phyloP scores from a whole-genome alignment of 2,329 filamentous ascomycete genomes.

The Zasmidium angulare region DNA sequence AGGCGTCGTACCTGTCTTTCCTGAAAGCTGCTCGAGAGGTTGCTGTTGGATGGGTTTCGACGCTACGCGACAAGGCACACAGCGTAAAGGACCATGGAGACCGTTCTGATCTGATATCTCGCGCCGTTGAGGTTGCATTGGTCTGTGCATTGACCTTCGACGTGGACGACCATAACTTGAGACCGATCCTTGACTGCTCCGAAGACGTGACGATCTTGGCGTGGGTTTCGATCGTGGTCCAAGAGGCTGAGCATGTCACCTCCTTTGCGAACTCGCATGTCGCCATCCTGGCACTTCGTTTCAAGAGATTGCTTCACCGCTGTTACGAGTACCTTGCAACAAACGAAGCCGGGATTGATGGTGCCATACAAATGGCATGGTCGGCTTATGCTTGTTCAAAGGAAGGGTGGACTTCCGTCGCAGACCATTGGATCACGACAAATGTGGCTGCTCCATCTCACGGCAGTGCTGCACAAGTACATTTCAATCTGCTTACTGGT shows the following conservation, averaged over 20 bases:
- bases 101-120: slow-evolving; percentile 28
- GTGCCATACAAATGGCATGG: slow-evolving; percentile 41
- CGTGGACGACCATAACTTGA: slow-evolving; percentile 21
- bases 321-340: slow-evolving; percentile 10
- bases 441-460: slow-evolving; percentile 24
- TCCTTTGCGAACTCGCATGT: not conserved
- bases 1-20: slow-evolving; percentile 10
- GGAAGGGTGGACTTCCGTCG: slow-evolving; percentile 12
- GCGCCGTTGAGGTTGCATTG: slow-evolving; percentile 55
- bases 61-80: slow-evolving; percentile 49
- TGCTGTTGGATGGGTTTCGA: slow-evolving; percentile 52
- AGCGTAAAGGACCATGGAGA: slow-evolving; percentile 39
- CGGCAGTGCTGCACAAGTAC: slow-evolving; percentile 30
- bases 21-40: slow-evolving; percentile 46
- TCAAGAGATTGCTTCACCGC: slow-evolving; percentile 22
- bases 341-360: slow-evolving; percentile 15
- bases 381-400: slow-evolving; percentile 32
- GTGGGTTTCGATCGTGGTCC: slow-evolving; percentile 21
- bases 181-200: slow-evolving; percentile 14
- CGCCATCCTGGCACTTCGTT: slow-evolving; percentile 3
- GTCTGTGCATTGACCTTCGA: slow-evolving; percentile 55
- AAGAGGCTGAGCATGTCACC: slow-evolving; percentile 14
- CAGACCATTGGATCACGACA: slow-evolving; percentile 28
- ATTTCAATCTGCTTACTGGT: slow-evolving; percentile 50
- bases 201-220: slow-evolving; percentile 21